Evolutionary conservation across 495 filamentous ascomycete genomes (phyloP), one percentile per base, ranked within the genome.

Genomic region (Penicillium flavigenum): DNA sequence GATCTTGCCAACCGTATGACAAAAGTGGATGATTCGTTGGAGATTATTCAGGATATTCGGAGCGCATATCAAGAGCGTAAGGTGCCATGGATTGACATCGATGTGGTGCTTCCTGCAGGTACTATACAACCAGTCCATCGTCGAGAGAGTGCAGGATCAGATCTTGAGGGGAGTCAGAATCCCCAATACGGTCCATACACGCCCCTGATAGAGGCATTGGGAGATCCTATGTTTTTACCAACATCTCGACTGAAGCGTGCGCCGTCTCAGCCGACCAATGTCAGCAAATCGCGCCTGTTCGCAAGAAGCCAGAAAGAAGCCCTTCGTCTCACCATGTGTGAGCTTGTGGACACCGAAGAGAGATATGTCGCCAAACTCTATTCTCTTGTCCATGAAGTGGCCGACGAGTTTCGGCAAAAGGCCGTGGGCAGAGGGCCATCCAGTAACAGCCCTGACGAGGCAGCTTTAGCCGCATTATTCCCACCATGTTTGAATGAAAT

Each of bases 321-420:
- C 41, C 71, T 98, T 54, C 85, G 92, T 50, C 84, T 90, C 59
- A 92, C 96, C 65, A 88, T 99, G 85, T 88, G 86, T 60, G 94
- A 99, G 69, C 67, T 98, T 55, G 82, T 96, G 26, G 90, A 96
- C 63, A 99, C 94, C 0, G 94, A 99, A 72, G 90, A 93, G 64
- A 85, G 89, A 63, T 99, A 97, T 72, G 91, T 98, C 32, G 76
- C 80, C 66, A 96, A 96, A 65, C 63, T 98, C 36, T 83, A 88
- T 59, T 87, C 92, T 45, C 76, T 98, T 46, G 85, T 95, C 43
- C 85, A 88, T 51, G 83, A 84, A 58, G 81, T 96, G 17, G 82
- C 82, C 20, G 81, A 84, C 50, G 89, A 93, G 50, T 91, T 88
- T 65, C 86, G 85, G 34, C 70, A 81, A 60, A 89, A 84, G 52